Percentiles rank a stretch among this genome's conserved stretches.
phyloP scores from a whole-genome alignment of 257 asterid genomes.

The Solanum bulbocastanum region DNA sequence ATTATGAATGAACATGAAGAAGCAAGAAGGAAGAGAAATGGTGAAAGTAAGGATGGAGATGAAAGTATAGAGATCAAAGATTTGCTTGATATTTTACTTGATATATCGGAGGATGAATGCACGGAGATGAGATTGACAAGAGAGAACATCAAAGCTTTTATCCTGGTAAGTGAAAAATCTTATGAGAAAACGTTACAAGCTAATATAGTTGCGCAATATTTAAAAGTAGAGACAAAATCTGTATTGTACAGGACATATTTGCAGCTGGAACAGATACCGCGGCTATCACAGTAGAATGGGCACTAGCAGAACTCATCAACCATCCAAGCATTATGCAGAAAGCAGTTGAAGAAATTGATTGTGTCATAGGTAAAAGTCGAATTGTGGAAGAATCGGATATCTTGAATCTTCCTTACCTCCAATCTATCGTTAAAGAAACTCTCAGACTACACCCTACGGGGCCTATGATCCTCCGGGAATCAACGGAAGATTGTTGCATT shows the following conservation, averaged over 20 bases:
- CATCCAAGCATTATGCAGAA: conserved; percentile 42
- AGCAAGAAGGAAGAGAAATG: conserved; percentile 16
- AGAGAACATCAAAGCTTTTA: conserved; percentile 63
- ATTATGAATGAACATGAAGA: conserved; percentile 44
- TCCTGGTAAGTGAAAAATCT: conserved; percentile 33
- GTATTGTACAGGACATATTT: conserved; percentile 48
- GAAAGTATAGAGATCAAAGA: conserved; percentile 22
- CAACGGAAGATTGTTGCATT: conserved; percentile 41
- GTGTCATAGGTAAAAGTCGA: conserved; percentile 22
- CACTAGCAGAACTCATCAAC: conserved; percentile 64
- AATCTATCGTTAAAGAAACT: conserved; percentile 68
- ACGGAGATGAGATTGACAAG: conserved; percentile 37
- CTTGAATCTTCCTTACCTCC: conserved; percentile 48
- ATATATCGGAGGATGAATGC: conserved; percentile 41
- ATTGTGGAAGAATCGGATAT: conserved; percentile 56
- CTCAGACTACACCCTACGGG: conserved; percentile 72
- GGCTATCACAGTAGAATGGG: conserved; percentile 77
- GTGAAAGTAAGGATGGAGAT: neutral
- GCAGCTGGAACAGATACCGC: conserved; percentile 77
- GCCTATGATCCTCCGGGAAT: conserved; percentile 43
- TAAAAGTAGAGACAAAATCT: neutral
- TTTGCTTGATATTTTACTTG: conserved; percentile 55
- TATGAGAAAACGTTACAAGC: neutral
- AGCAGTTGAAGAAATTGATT: conserved; percentile 46
- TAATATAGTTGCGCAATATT: neutral